Conservation (phyloP, 345 rosid species). For the Anastatica hierochuntica region DNA sequence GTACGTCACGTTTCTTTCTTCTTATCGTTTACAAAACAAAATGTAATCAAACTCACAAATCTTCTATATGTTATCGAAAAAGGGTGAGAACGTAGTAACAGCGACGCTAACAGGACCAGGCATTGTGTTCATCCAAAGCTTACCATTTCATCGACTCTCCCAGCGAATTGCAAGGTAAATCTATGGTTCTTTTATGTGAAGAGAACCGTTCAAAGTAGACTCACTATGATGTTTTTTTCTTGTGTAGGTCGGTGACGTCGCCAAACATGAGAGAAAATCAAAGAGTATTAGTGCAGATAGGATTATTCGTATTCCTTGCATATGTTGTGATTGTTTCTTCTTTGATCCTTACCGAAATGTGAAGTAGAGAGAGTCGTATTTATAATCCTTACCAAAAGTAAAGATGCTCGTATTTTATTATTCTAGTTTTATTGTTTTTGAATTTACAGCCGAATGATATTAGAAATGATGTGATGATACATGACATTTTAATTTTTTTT, state of each 20-base stretch:
- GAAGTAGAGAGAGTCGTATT: no score
- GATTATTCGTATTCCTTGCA: slow-evolving; percentile 78
- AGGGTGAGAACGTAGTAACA: slow-evolving; percentile 88
- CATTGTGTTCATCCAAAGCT: slow-evolving; percentile 92
- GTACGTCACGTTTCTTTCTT: slow-evolving; percentile 31
- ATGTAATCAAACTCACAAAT: background rate
- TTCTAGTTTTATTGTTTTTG: no score
- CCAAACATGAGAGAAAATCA: slow-evolving; percentile 99
- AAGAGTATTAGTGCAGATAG: slow-evolving; percentile 75
- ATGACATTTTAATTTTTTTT: no score
- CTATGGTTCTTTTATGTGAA: no score
- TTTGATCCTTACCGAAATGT: slow-evolving; percentile 83
- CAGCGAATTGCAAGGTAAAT: slow-evolving; percentile 82
- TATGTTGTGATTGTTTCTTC: slow-evolving; percentile 94
- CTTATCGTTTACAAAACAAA: background rate
- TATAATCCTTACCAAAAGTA: no score
- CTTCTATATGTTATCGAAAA: background rate
- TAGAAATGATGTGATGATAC: no score
- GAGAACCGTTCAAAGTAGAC: background rate
- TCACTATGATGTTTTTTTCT: background rate
- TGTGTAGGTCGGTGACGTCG: slow-evolving; percentile 79
- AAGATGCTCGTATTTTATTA: no score
- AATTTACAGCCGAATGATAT: no score
- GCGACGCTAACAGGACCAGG: slow-evolving; percentile 92
- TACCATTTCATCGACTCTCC: slow-evolving; percentile 84